Evolutionary conservation across 2,329 filamentous ascomycete species (phyloP), one percentile per base, ranked within the genome.

Genomic region (Cadophora sp.): DNA sequence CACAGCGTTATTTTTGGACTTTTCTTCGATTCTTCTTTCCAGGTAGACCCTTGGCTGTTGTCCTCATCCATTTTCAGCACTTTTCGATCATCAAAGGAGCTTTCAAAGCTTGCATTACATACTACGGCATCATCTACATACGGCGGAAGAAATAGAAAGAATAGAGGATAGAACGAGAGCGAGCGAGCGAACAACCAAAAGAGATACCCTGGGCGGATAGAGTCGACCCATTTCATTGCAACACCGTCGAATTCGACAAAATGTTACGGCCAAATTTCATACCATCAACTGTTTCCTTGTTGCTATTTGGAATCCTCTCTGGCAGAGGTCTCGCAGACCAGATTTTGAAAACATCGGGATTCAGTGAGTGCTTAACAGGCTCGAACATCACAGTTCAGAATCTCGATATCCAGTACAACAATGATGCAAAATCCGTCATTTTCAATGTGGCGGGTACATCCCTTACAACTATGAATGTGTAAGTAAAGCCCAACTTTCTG

Each of bases 371-470:
- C 80, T 79, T 84, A 36, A 73, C 85, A 73, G 80, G 86, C 73
- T 75, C 82, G 67, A 80, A 82, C 45, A 89, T 98, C 74, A 85
- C 84, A 69, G 90, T 97, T 63, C 83, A 93, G 72, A 89, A 85
- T 73, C 83, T 96, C 70, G 83, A 95, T 73, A 90, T 97, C 68
- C 82, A 86, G 73, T 98, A 96, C 81, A 87, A 97, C 82, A 89
- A 90, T 71, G 84, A 85, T 66, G 88, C 89, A 68, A 89, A 91
- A 77, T 86, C 85, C 59, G 85, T 98, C 68, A 86, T 82, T 3
- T 98, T 97, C 79, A 89, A 98, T 77, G 87, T 97, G 24, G 87
- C 89, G 41, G 96, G 95, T 68, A 89, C 86, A 67, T 97, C 92
- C 77, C 80, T 80, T 63, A 87, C 86, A 77, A 79, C 85, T 72